Evolutionary conservation across 306 rosid species (phyloP), one percentile per base, ranked within the genome.

Genomic region (Citrullus mucosospermus): DNA sequence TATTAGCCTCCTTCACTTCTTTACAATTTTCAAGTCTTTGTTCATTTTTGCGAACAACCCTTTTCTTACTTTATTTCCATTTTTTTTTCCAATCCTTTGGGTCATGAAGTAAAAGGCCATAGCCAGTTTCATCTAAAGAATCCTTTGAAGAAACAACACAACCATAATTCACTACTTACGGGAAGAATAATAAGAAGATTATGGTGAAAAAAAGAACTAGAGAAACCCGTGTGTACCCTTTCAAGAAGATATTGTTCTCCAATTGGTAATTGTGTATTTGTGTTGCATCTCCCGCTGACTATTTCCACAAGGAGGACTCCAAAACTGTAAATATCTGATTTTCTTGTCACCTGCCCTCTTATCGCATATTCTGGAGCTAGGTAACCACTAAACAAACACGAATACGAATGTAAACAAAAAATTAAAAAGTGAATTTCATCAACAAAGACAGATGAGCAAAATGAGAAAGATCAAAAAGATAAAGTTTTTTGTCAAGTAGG

Each of bases 331-430:
- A 96, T 75, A 81, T 96, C 99, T 54, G 97, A 91, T 89, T 85
- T 96, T 76, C 93, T 79, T 7, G 97, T 96, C 75, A 96, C 84
- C 76, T 82, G 96, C 59, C 98, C 98, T 30, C 91, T 84, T 54
- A 96, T 85, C 3, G 99, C 99, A 65, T 96, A 96, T 80, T 96
- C 99, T 0, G 99, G 99, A n/a, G 99, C 99, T 83, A 96, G 77
- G 85, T 96, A 96, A 46, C 98, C 99, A 81, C 99, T 96, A 77
- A 76, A 86, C 85, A 67, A 78, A 58, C 70, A 80, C 67, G 81
- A 65, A 55, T 4, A 80, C 67, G 81, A 65, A 55, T 4, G 9
- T 30, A 53, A 53, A 73, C 22, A 34, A 34, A 48, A 25, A 28
- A 53, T 74, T 74, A 74, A 53, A 74, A 32, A 0, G 8, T 1